A percentile compares a stretch with the other conserved stretches of the same genome.
Evolutionary conservation across 1,284 basidiomycete species (phyloP).

Genomic region (Puccinia horiana): DNA sequence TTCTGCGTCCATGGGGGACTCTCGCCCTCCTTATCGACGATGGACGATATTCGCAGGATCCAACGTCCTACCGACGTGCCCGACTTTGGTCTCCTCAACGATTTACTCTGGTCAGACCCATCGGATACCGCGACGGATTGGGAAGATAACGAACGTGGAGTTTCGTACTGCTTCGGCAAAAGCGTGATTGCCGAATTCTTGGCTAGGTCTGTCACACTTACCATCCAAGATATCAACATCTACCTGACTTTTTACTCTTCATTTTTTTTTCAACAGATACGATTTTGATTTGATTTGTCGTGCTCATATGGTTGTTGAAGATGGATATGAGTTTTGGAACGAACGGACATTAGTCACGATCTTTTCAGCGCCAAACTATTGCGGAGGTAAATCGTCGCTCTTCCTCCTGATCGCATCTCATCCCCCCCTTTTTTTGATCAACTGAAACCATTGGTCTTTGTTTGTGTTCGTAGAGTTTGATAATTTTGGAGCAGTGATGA

Average conservation of each 20-base stretch:
- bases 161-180: slow-evolving; percentile 99
- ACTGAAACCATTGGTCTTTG: neutral
- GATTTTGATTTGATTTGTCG: slow-evolving; percentile 99
- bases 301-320: slow-evolving; percentile 98
- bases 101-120: slow-evolving; percentile 97
- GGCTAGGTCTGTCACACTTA: slow-evolving; percentile 58
- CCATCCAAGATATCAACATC: neutral
- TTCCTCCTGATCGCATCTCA: neutral
- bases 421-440: too few relatives aligned
- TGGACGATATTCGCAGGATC: slow-evolving; percentile 99
- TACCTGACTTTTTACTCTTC: neutral
- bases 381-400: slow-evolving; percentile 72
- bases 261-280: slow-evolving; percentile 52
- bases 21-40: slow-evolving; percentile 92
- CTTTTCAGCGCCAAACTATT: slow-evolving; percentile 96
- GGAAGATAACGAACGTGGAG: slow-evolving; percentile 99
- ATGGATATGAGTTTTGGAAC: slow-evolving; percentile 99
- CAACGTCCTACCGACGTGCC: slow-evolving; percentile 97
- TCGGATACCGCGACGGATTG: slow-evolving; percentile 96
- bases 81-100: slow-evolving; percentile 97
- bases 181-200: slow-evolving; percentile 95
- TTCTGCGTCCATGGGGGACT: slow-evolving; percentile 99
- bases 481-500: slow-evolving; percentile 80
- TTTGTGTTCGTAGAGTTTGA: slow-evolving; percentile 74
- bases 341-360: slow-evolving; percentile 97